Evolutionary conservation across 768 basidiomycete genomes (phyloP).

Genomic region (Lactarius sp.): DNA sequence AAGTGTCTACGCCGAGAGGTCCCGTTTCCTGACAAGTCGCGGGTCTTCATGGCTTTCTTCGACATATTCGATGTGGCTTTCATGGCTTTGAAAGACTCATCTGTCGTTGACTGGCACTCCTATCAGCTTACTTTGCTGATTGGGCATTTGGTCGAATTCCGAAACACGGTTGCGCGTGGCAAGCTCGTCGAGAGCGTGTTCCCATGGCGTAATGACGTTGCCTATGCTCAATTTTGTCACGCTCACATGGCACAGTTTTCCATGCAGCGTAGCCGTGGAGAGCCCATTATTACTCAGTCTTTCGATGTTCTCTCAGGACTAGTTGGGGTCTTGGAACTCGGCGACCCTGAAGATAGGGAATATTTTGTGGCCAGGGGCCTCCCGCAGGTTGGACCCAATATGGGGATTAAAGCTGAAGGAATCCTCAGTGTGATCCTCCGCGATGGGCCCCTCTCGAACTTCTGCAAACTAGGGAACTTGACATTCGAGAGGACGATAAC

Average conservation of each 20-base stretch:
- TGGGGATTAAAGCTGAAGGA: background rate
- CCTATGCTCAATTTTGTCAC: background rate
- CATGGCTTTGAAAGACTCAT: background rate
- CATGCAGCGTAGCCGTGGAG: background rate
- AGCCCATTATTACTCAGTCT: background rate
- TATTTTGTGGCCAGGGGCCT: background rate
- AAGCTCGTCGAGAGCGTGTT: too few relatives aligned
- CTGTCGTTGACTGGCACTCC: background rate
- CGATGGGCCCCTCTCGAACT: constrained; percentile 5
- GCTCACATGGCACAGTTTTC: background rate
- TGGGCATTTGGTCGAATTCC: background rate
- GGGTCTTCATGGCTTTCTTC: background rate
- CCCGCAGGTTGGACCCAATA: background rate
- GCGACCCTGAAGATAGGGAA: background rate
- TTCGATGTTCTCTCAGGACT: background rate
- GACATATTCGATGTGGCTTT: background rate
- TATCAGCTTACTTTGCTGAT: background rate
- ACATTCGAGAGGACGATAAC: background rate
- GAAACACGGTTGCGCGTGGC: background rate
- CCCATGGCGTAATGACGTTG: too few relatives aligned
- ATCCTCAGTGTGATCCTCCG: background rate
- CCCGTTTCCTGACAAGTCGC: background rate
- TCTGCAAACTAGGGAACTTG: background rate
- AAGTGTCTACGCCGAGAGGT: background rate
- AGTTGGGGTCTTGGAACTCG: background rate